Base-by-base conservation (phyloP, 768 basidiomycete genomes). In the Boletellus ananiceps region DNA sequence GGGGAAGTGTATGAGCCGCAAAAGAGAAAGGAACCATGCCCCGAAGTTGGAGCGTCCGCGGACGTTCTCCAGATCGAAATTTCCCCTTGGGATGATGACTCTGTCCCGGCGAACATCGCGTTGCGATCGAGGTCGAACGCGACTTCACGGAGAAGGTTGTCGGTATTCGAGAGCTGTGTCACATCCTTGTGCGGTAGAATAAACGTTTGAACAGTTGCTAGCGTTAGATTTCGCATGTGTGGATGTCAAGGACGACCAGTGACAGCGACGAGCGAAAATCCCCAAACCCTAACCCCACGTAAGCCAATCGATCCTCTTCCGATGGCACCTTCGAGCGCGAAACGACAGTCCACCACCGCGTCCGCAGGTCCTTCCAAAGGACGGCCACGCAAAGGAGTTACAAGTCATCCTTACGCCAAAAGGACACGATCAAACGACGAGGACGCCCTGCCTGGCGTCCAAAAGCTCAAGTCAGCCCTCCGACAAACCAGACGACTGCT, bases 381-480 rank as follows among this genome's bases (percentile, higher is more conserved):
- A 49, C 52, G 47, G 40, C 37, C 35, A 15, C 51, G 43, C 25
- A 65, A 56, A 49, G 46, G 43, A 18, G 46, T 40, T 11, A 41
- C 37, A 49, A 46, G 46, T 27, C 48, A 46, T 0, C 59, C 59
- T 4, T 63, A 65, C 36, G 0, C 45, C 14, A 45, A 52, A 9
- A 52, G 51, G 11, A 19, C 38, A 41, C 52, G 31, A 31, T 8
- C 42, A 5, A 21, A 31, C 14, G 21, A 40, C 9, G 58, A 61
- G 3, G 60, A 63, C 40, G 36, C 57, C 14, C 51, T 58, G 23
- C 85, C 84, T 3, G 92, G 93, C 14, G 78, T 93, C 6, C 87
- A 87, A 57, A 96, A 92, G 69, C 71, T 95, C 55, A 97, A 96
- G 66, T 78, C 92, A 5, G 74, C 83, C 23, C 69, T 97, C 46